Conservation (phyloP, 2,329 filamentous ascomycete species). For the Colletotrichum cordylinicola region DNA sequence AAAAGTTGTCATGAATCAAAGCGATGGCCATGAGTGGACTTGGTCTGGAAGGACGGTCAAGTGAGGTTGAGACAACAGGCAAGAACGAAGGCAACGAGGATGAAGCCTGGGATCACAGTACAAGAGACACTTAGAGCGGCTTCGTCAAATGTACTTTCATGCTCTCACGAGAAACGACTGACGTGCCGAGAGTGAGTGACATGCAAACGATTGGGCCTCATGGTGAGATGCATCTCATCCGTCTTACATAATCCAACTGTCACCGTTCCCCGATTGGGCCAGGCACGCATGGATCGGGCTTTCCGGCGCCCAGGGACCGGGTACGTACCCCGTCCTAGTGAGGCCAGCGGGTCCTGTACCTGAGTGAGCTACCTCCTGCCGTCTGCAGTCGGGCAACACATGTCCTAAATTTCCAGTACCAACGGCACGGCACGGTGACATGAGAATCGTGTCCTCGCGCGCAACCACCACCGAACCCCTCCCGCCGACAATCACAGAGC, state of each 20-base stretch:
- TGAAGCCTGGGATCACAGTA: neutral
- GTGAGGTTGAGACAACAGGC: no score
- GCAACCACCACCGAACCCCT: neutral
- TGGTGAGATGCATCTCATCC: neutral
- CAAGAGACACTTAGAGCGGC: neutral
- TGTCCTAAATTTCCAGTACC: slow-evolving; percentile 13
- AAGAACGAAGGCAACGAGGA: neutral
- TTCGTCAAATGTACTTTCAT: neutral
- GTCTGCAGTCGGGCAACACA: slow-evolving; percentile 19
- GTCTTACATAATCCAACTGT: slow-evolving; percentile 6
- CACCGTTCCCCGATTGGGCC: slow-evolving; percentile 10
- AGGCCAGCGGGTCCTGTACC: slow-evolving; percentile 20
- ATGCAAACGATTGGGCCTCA: neutral
- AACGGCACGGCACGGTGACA: slow-evolving; percentile 14
- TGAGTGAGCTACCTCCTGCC: neutral
- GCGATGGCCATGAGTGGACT: neutral
- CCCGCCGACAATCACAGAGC: neutral
- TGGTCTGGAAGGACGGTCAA: neutral
- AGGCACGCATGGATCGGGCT: slow-evolving; percentile 10
- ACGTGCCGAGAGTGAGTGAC: neutral
- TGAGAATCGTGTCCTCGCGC: slow-evolving; percentile 9
- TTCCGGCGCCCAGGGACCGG: slow-evolving; percentile 5
- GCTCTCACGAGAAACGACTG: neutral
- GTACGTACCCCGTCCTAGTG: slow-evolving; percentile 8
- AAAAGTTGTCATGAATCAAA: neutral